These are phyloP conservation scores for Leccinum fuscescens DNA, from an alignment of 1,284 basidiomycete genomes.

Conservation along the genomic window DNA sequence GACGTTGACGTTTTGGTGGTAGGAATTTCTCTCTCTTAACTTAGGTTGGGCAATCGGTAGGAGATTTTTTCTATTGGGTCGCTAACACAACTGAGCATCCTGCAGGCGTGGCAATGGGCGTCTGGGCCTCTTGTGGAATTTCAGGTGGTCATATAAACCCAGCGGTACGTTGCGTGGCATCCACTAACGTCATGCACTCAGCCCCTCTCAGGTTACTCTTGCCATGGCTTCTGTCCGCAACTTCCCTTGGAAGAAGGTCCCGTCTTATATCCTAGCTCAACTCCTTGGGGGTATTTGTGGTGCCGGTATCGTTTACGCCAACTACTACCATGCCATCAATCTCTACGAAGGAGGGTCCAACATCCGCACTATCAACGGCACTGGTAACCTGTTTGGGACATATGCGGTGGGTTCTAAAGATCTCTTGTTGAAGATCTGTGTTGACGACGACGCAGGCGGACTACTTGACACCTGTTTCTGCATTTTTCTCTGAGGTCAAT, in stretches of 20 bases:
- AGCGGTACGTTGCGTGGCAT: slow-evolving; percentile 43
- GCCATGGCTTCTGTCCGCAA: slow-evolving; percentile 65
- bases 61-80: slow-evolving; percentile 12
- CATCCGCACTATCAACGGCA: slow-evolving; percentile 62
- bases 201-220: slow-evolving; percentile 54
- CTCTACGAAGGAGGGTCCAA: slow-evolving; percentile 61
- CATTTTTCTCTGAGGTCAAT: slow-evolving; percentile 58
- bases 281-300: slow-evolving; percentile 69
- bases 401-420: slow-evolving; percentile 51
- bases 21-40: slow-evolving; percentile 60
- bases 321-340: slow-evolving; percentile 76
- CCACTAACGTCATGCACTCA: slow-evolving; percentile 14
- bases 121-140: slow-evolving; percentile 63
- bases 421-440: not conserved
- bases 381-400: slow-evolving; percentile 70
- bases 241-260: slow-evolving; percentile 80
- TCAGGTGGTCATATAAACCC: slow-evolving; percentile 81
- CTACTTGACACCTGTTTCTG: slow-evolving; percentile 57
- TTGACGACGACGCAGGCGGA: slow-evolving; percentile 40
- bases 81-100: not conserved
- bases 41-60: slow-evolving; percentile 68
- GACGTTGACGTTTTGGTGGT: slow-evolving; percentile 3
- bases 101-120: slow-evolving; percentile 55
- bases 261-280: slow-evolving; percentile 70
- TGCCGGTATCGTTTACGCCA: slow-evolving; percentile 67